Percentiles rank a stretch among this genome's conserved stretches.
Evolutionary conservation across 169 alveolate genomes (phyloP).

Genomic region (Cryptosporidium canis): DNA sequence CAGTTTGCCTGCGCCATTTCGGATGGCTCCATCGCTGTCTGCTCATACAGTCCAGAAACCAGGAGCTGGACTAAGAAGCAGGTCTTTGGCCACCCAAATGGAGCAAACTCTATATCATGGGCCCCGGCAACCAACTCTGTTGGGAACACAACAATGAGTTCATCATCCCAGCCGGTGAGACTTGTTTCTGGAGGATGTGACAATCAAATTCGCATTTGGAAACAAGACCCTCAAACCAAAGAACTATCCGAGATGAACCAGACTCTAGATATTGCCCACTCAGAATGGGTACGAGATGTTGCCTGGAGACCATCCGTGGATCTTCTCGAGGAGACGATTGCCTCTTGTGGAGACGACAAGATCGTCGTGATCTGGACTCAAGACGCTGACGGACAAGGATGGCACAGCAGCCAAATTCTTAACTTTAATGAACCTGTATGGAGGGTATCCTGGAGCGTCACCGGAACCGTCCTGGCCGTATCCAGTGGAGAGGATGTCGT

Average conservation of each 20-base stretch:
- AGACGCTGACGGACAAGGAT: slow-evolving; percentile 75
- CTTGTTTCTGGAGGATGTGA: slow-evolving; percentile 89
- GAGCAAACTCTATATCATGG: slow-evolving; percentile 85
- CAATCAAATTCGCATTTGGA: slow-evolving; percentile 84
- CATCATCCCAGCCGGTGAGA: slow-evolving; percentile 75
- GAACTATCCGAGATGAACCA: slow-evolving; percentile 75
- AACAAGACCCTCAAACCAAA: slow-evolving; percentile 77
- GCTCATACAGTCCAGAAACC: slow-evolving; percentile 74
- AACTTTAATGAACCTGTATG: slow-evolving; percentile 77
- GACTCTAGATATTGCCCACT: slow-evolving; percentile 77
- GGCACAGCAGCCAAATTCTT: slow-evolving; percentile 75
- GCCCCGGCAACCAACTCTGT: slow-evolving; percentile 79
- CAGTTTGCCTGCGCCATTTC: slow-evolving; percentile 82
- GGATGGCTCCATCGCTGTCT: slow-evolving; percentile 80
- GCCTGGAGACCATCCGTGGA: slow-evolving; percentile 88
- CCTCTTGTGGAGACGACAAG: slow-evolving; percentile 83
- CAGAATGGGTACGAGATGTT: slow-evolving; percentile 89
- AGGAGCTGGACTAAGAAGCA: slow-evolving; percentile 79
- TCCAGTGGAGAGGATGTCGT: slow-evolving; percentile 78
- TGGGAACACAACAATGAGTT: slow-evolving; percentile 65
- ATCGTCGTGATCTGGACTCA: slow-evolving; percentile 79
- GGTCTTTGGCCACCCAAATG: slow-evolving; percentile 83
- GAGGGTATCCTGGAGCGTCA: slow-evolving; percentile 80
- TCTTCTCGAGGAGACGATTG: slow-evolving; percentile 77
- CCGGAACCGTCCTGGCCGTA: slow-evolving; percentile 78